Percentiles rank a stretch among this genome's conserved stretches.
These are phyloP conservation scores for Pseudotsuga menziesii DNA, from an alignment of 75 land plant genomes.

Conservation along the genomic window DNA sequence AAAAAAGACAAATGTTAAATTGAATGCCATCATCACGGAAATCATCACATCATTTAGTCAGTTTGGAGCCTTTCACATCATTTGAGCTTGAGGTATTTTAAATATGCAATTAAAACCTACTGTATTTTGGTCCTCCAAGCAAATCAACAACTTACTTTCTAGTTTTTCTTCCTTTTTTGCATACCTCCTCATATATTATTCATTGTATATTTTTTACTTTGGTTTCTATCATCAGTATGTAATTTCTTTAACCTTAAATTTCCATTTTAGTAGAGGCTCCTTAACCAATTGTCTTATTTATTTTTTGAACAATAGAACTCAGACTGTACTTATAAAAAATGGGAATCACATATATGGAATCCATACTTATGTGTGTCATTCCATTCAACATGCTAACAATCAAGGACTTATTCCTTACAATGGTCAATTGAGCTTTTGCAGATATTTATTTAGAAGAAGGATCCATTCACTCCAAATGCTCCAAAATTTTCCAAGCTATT, in stretches of 20 bases:
- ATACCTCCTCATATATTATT: neutral
- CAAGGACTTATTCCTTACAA: conserved; percentile 23
- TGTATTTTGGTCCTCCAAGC: neutral
- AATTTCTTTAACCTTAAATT: neutral
- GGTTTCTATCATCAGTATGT: neutral
- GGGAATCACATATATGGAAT: neutral
- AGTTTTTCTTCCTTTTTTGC: neutral
- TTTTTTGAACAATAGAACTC: neutral
- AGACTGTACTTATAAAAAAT: neutral
- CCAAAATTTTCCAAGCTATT: conserved; percentile 44
- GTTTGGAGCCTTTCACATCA: neutral
- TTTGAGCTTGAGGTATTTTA: neutral
- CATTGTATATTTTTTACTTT: neutral
- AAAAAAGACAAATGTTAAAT: too few species aligned
- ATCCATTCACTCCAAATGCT: conserved; percentile 38
- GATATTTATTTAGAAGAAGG: conserved; percentile 41
- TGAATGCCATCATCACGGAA: too few species aligned
- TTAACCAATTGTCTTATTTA: neutral
- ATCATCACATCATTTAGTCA: neutral
- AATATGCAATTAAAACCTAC: neutral
- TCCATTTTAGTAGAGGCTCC: neutral
- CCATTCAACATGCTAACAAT: conserved; percentile 42
- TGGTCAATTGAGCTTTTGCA: conserved; percentile 20
- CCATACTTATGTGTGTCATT: conserved; percentile 38
- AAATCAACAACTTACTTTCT: neutral